phyloP scores from a whole-genome alignment of 2,329 filamentous ascomycete genomes.

The Cladophialophora carrionii region DNA sequence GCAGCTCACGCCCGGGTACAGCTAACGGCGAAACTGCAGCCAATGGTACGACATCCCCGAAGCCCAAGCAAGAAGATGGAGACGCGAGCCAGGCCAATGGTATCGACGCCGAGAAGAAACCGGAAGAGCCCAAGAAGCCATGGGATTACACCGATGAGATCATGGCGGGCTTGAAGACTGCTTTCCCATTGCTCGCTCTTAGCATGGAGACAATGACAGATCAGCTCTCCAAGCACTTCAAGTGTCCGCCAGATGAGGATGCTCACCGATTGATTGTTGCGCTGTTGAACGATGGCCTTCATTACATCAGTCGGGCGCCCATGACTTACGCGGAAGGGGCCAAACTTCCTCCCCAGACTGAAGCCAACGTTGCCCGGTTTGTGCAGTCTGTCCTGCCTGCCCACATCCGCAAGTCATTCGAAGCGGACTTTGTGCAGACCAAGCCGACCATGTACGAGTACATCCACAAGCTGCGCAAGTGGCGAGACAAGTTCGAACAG shows the following conservation, averaged over 20 bases:
- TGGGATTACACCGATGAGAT: slow-evolving; percentile 98
- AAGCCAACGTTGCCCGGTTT: slow-evolving; percentile 95
- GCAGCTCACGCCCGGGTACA: slow-evolving; percentile 47
- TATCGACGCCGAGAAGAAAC: slow-evolving; percentile 32
- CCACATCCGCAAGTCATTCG: slow-evolving; percentile 95
- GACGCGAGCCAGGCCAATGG: slow-evolving; percentile 50
- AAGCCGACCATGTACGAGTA: slow-evolving; percentile 99
- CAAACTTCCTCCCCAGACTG: slow-evolving; percentile 85
- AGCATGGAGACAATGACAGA: slow-evolving; percentile 99
- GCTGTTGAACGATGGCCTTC: slow-evolving; percentile 89
- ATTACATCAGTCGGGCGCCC: slow-evolving; percentile 87
- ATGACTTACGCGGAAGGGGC: slow-evolving; percentile 85
- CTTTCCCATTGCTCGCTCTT: slow-evolving; percentile 89
- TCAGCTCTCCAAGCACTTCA: slow-evolving; percentile 98
- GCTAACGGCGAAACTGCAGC: slow-evolving; percentile 49
- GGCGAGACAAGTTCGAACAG: slow-evolving; percentile 97
- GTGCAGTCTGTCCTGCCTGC: slow-evolving; percentile 92
- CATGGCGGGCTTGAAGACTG: slow-evolving; percentile 92
- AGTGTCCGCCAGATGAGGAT: slow-evolving; percentile 97
- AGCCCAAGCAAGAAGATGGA: slow-evolving; percentile 60
- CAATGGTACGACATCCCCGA: slow-evolving; percentile 41
- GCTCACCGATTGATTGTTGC: slow-evolving; percentile 97
- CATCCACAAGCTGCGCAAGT: slow-evolving; percentile 92
- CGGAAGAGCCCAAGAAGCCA: slow-evolving; percentile 69
- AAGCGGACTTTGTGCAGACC: slow-evolving; percentile 92